Base-by-base conservation (phyloP, 1,139 yeast genomes). In the Blastobotrys persicus region DNA sequence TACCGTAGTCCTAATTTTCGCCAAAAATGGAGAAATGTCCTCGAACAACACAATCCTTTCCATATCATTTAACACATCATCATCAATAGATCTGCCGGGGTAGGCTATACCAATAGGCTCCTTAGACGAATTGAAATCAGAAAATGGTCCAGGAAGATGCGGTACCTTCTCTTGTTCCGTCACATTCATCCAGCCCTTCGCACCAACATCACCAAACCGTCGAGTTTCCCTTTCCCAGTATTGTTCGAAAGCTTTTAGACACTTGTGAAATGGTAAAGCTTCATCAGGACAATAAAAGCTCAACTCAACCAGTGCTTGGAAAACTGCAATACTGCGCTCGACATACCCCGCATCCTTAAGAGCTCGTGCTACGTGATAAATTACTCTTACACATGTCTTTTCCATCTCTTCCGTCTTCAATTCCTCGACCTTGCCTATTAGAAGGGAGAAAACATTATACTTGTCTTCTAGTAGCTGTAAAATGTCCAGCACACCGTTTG, bases 201-300 rank as follows among this genome's bases (percentile, higher is more conserved):
- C 44, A 16, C 37, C 44, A 6, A 6, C 12, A 13, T 59, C 62
- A 4, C 61, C 60, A 31, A 59, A 48, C 17, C 60, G 51, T 1
- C 55, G 42, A 1, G 53, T 45, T 38, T 59, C 62, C 45, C 51
- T 46, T 13, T 50, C 46, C 62, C 62, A 59, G 43, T 49, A 59
- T 41, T 40, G 41, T 16, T 40, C 38, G 14, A 59, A 50, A 3
- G 54, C 40, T n/a, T 40, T 31, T 28, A 41, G 26, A 9, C 31
- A 37, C 5, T 42, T 33, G n/a, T 39, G 40, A 4, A 19, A n/a
- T 2, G 45, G 42, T 20, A 31, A 19, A 3, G 31, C 31, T 3
- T 33, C 34, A 9, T 13, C 19, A 1, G 61, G 61, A 16, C 47
- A 19, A 20, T 51, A 56, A 17, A 54, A 47, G 20, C 45, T 44